Conservation (phyloP, 257 asterid species). For the Catharanthus roseus region DNA sequence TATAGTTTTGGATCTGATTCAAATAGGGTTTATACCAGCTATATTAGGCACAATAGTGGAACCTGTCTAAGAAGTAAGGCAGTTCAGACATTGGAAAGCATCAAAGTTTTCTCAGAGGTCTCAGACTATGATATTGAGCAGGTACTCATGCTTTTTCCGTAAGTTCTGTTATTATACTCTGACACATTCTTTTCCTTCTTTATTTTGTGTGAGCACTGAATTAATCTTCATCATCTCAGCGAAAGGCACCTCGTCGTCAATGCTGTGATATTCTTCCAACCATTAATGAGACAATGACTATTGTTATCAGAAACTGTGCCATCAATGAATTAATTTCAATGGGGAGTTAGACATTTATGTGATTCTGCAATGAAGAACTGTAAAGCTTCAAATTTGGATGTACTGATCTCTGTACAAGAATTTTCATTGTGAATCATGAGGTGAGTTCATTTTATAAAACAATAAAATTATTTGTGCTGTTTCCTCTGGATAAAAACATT, state of each 20-base stretch:
- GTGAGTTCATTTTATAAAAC: conserved; percentile 3
- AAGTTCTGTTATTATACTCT: conserved; percentile 1
- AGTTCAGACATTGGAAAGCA: conserved; percentile 34
- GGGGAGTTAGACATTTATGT: conserved; percentile 28
- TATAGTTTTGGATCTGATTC: conserved; percentile 29
- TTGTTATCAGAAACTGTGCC: conserved; percentile 63
- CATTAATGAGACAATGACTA: conserved; percentile 39
- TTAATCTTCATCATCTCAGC: conserved; percentile 42
- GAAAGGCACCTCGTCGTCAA: conserved; percentile 73
- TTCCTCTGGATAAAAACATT: not conserved
- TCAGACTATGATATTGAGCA: conserved; percentile 33
- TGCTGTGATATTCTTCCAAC: conserved; percentile 70
- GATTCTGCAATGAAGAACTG: not conserved
- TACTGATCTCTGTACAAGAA: not conserved
- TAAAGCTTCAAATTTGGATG: conserved; percentile 10
- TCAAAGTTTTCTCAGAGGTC: conserved; percentile 37
- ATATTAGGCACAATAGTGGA: conserved; percentile 24
- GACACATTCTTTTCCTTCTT: not conserved
- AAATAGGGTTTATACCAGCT: conserved; percentile 41
- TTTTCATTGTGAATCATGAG: conserved; percentile 1
- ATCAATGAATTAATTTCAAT: conserved; percentile 58
- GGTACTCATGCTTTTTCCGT: conserved; percentile 30
- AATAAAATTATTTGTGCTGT: not conserved
- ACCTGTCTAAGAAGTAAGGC: conserved; percentile 37
- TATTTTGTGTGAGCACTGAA: conserved; percentile 4